Evolutionary conservation across 257 asterid genomes (phyloP), one percentile per base, ranked within the genome.

Genomic region (Solanum infundibuliforme): DNA sequence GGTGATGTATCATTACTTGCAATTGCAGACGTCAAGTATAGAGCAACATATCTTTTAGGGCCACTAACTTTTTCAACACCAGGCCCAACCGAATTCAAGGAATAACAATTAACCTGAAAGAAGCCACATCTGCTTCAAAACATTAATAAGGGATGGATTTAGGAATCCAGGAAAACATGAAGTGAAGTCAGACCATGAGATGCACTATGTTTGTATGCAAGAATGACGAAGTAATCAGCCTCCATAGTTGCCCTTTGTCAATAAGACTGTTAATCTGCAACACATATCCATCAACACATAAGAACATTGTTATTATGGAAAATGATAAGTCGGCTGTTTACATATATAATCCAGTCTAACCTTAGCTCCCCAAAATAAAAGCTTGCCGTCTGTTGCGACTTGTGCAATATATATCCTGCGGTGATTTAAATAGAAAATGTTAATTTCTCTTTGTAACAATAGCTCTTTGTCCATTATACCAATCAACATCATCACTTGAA

Each of bases 351-450:
- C 39, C 66, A 77, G 68, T 86, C 93, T 88, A 82, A 96, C 98
- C 98, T 96, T 96, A 83, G 99, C 98, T 89, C 99, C 99, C 98
- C 95, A 95, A 83, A 60, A 89, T 87, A 94, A 88, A 75, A 95
- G 89, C 88, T 92, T 90, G 79, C 98, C 98, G 60, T 92, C 90
- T 21, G 99, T 91, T 84, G 92, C 91, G 62, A 88, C 86, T 90
- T 96, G 99, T 86, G 94, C 96, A 31, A 91, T 41, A 90, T 68
- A 95, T 82, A 92, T 91, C 89, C 98, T 96, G 95, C 93, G n/a
- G 55, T 66, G 73, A 87, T 89, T 83, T 35, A 87, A 74, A 71
- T 32, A 88, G 48, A 73, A 20, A 39, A 52, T 35, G 39, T 55
- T 87, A 20, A 41, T 85, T 87, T 52, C 27, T 46, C 66, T 71